phyloP scores from a whole-genome alignment of 306 rosid genomes.

The Vicia faba region DNA sequence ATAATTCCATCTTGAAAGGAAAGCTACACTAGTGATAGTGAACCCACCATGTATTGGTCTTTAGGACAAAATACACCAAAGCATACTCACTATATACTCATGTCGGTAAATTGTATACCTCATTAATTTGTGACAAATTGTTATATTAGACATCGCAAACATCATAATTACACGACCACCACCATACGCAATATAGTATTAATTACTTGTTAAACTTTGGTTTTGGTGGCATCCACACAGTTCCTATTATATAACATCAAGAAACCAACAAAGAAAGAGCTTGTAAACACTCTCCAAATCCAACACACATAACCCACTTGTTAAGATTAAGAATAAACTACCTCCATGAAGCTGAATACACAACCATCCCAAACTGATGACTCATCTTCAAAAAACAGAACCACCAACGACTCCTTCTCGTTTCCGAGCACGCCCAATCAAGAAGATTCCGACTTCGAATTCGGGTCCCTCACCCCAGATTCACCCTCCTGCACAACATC shows the following conservation, averaged over 20 bases:
- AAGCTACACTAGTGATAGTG: not conserved
- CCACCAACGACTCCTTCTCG: constrained; percentile 62
- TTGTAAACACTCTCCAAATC: not conserved
- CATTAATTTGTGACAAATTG: not conserved
- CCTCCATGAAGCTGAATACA: not conserved
- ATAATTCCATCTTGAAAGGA: not conserved
- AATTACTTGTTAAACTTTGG: not conserved
- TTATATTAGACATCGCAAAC: not conserved
- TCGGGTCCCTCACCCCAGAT: constrained; percentile 66
- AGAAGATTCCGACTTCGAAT: constrained; percentile 69
- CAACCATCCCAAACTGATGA: constrained; percentile 7
- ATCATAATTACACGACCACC: not conserved
- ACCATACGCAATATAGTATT: not conserved
- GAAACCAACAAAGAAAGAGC: not conserved
- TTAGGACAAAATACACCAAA: not conserved
- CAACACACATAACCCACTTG: not conserved
- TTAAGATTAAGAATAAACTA: not conserved
- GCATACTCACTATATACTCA: not conserved
- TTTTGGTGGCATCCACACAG: not conserved
- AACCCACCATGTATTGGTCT: constrained; percentile 1
- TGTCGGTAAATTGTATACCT: no score
- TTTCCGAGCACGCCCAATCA: constrained; percentile 68
- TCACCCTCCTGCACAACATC: constrained; percentile 64
- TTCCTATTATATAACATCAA: not conserved
- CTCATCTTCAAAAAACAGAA: constrained; percentile 38